These are phyloP conservation scores for Tricholoma furcatifolium DNA, from an alignment of 768 basidiomycete species.

Conservation along the genomic window DNA sequence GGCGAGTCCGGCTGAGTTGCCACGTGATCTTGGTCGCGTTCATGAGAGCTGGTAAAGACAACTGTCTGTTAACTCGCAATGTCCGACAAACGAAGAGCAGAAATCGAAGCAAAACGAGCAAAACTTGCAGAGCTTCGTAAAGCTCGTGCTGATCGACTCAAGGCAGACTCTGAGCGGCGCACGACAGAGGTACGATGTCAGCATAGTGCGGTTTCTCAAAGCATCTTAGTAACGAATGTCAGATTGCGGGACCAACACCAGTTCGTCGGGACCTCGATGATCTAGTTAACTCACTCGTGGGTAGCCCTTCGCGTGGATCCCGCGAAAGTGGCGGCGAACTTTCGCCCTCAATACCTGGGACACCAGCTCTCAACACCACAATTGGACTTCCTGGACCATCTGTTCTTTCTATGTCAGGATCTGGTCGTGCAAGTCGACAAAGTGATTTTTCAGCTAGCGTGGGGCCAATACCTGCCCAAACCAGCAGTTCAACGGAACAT, in stretches of 20 bases:
- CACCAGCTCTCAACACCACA: conserved; percentile 49
- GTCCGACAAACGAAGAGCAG: conserved; percentile 74
- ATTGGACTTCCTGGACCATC: conserved; percentile 34
- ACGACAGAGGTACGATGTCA: conserved; percentile 33
- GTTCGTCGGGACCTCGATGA: conserved; percentile 62
- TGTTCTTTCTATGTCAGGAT: conserved; percentile 37
- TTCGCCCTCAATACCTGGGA: conserved; percentile 74
- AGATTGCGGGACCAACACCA: conserved; percentile 41
- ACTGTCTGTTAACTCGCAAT: conserved; percentile 18
- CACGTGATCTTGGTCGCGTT: conserved; percentile 8
- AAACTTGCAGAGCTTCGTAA: conserved; percentile 85
- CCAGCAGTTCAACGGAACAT: conserved; percentile 61
- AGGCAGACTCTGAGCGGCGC: conserved; percentile 46
- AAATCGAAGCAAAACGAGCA: conserved; percentile 87
- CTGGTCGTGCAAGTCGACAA: conserved; percentile 68
- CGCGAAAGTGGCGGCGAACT: conserved; percentile 61
- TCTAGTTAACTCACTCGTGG: conserved; percentile 62
- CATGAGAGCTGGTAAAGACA: not conserved
- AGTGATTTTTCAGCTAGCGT: conserved; percentile 58
- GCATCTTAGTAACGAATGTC: not conserved
- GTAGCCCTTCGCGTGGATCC: conserved; percentile 38
- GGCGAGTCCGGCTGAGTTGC: not conserved
- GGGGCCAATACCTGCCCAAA: conserved; percentile 44
- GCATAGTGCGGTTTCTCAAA: not conserved
- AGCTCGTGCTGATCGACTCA: conserved; percentile 70